Percentiles rank a stretch among this genome's conserved stretches.
Evolutionary conservation across 495 filamentous ascomycete genomes (phyloP).

Genomic region (Penicillium egyptiacum): DNA sequence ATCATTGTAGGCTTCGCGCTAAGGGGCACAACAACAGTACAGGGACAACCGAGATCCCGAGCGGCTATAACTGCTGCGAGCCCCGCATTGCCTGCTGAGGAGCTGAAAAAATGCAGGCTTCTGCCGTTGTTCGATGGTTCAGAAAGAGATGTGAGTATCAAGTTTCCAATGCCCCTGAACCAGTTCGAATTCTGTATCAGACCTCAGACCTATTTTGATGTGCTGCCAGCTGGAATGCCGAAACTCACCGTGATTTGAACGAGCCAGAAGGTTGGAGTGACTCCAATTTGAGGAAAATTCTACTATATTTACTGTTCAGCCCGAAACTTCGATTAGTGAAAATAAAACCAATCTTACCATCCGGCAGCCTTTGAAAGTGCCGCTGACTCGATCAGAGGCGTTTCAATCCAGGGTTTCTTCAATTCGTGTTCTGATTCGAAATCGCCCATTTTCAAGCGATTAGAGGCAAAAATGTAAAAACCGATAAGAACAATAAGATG

Average conservation of each 20-base stretch:
- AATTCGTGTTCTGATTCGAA: neutral
- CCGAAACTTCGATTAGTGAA: neutral
- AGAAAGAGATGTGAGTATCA: conserved; percentile 57
- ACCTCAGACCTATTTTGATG: too few species aligned
- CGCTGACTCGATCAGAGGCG: conserved; percentile 66
- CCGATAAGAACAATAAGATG: too few species aligned
- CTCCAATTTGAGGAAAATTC: conserved; percentile 88
- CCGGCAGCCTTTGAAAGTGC: conserved; percentile 66
- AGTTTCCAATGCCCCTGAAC: conserved; percentile 69
- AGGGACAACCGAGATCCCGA: conserved; percentile 54
- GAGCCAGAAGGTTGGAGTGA: conserved; percentile 85
- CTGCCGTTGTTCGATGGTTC: conserved; percentile 32
- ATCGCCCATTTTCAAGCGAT: neutral
- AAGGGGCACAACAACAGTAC: conserved; percentile 76
- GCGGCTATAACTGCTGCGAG: conserved; percentile 84
- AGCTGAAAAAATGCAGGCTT: conserved; percentile 75
- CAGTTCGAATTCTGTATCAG: conserved; percentile 4
- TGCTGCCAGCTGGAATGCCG: neutral
- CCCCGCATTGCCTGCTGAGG: conserved; percentile 85
- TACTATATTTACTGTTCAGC: conserved; percentile 39
- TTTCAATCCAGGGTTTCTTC: conserved; percentile 63
- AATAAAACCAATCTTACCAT: conserved; percentile 51
- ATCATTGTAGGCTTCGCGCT: conserved; percentile 67
- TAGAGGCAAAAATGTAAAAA: too few species aligned
- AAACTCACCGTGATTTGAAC: conserved; percentile 79